Evolutionary conservation across 1,284 basidiomycete species (phyloP), one percentile per base, ranked within the genome.

Genomic region (Peniophora sp.): DNA sequence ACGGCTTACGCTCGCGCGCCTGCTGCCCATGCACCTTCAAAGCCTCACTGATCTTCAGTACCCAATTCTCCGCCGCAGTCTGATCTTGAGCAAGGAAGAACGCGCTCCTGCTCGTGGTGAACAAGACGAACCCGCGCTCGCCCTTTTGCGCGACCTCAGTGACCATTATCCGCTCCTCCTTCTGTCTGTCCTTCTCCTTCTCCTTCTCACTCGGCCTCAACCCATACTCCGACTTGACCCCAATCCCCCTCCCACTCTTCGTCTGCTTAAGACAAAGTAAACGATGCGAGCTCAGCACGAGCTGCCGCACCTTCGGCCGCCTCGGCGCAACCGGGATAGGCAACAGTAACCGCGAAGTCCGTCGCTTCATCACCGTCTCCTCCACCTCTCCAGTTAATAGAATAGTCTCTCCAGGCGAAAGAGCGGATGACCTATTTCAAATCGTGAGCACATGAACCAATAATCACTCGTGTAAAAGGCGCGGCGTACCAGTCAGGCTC

Each of bases 111-210:
- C 71, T 67, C 34, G 74, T 69, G 48, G 81, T 81, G 59, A 82
- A 63, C 36, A 85, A 69, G n/a, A 78, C 74, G 61, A 85, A 83
- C 59, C 81, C 79, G 39, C 75, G 67, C 49, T 79, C 79, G 46
- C 77, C 69, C 58, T 81, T 82, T 35, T 69, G 60, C 52, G 77
- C 77, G 1, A 78, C 77, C 23, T 72, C 70, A 5, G 70, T 68
- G 11, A 85, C 64, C 41, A 72, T 52, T 49, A 55, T 57, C 20
- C 65, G 61, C 35, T 54, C 55, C 41, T 68, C 66, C 55, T 64
- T 65, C 54, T 63, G 62, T 50, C 60, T 60, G 10, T 63, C 60
- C 27, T 53, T 55, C 45, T 54, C 65, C 56, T 57, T 59, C 50
- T 66, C 58, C 53, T 63, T 69, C 17, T 61, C 63, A 14, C 64